Percentiles rank a stretch among this genome's conserved stretches.
These are phyloP conservation scores for Fusarium torreyae DNA, from an alignment of 2,329 filamentous ascomycete species.

Conservation along the genomic window DNA sequence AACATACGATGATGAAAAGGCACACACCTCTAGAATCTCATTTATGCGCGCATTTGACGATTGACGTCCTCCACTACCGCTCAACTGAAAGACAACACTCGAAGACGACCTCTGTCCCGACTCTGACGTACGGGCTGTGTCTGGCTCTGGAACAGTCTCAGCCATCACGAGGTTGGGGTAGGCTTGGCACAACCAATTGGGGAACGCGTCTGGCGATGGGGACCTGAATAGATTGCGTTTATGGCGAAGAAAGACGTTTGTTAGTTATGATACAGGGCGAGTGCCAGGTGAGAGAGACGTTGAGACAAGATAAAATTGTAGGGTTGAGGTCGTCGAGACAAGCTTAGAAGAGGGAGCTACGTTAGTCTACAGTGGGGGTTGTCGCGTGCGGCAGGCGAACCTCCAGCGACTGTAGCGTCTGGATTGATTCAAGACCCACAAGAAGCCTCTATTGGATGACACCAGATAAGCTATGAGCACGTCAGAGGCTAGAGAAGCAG, in stretches of 20 bases:
- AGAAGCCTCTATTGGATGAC: slow-evolving; percentile 15
- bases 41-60: slow-evolving; percentile 60
- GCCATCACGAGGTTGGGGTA: slow-evolving; percentile 16
- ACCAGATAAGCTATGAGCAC: slow-evolving; percentile 24
- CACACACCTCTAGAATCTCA: slow-evolving; percentile 64
- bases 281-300: neutral
- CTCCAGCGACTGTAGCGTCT: neutral
- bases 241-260: slow-evolving; percentile 4
- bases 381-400: slow-evolving; percentile 8
- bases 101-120: slow-evolving; percentile 34
- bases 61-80: slow-evolving; percentile 40
- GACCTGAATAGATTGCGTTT: neutral
- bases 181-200: slow-evolving; percentile 11
- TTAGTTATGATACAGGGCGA: neutral
- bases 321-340: slow-evolving; percentile 18
- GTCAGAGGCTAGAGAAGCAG: slow-evolving; percentile 7
- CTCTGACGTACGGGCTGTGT: slow-evolving; percentile 28
- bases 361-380: slow-evolving; percentile 17
- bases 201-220: neutral
- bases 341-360: slow-evolving; percentile 6
- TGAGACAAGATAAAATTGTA: neutral
- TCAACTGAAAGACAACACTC: slow-evolving; percentile 40
- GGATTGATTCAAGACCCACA: neutral
- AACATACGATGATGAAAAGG: neutral
- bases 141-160: slow-evolving; percentile 21